phyloP scores from a whole-genome alignment of 768 basidiomycete species.

The Cystofilobasidium macerans region DNA sequence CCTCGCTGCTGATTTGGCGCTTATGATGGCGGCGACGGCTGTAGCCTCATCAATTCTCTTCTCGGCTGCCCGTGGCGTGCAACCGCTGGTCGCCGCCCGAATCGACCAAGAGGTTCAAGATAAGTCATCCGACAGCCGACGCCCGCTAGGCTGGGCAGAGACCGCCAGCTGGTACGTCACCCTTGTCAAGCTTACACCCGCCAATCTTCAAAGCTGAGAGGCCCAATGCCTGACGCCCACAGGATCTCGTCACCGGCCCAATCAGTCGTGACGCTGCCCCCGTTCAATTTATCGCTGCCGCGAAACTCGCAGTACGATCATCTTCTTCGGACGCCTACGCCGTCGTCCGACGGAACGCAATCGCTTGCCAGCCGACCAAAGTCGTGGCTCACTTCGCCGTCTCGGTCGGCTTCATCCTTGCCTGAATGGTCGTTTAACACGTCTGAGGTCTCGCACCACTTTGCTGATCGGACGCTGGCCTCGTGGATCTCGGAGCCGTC shows the following conservation, averaged over 20 bases:
- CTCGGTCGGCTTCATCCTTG: neutral
- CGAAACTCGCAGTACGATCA: conserved; percentile 7
- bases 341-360: neutral
- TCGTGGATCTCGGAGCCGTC: neutral
- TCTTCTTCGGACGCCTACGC: neutral
- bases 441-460: neutral
- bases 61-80: neutral
- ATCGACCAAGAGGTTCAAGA: neutral
- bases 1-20: neutral
- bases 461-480: neutral
- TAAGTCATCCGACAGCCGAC: neutral
- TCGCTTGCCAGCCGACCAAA: conserved; percentile 1
- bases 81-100: neutral
- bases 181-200: neutral
- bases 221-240: neutral
- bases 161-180: conserved; percentile 1
- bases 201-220: neutral
- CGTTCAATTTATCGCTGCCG: conserved; percentile 13
- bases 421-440: neutral
- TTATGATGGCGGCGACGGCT: neutral
- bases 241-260: conserved; percentile 10
- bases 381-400: conserved; percentile 14
- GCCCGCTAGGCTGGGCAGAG: conserved; percentile 13
- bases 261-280: neutral
- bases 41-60: neutral